Evolutionary conservation across 495 filamentous ascomycete genomes (phyloP), one percentile per base, ranked within the genome.

Genomic region (Cudoniella acicularis): DNA sequence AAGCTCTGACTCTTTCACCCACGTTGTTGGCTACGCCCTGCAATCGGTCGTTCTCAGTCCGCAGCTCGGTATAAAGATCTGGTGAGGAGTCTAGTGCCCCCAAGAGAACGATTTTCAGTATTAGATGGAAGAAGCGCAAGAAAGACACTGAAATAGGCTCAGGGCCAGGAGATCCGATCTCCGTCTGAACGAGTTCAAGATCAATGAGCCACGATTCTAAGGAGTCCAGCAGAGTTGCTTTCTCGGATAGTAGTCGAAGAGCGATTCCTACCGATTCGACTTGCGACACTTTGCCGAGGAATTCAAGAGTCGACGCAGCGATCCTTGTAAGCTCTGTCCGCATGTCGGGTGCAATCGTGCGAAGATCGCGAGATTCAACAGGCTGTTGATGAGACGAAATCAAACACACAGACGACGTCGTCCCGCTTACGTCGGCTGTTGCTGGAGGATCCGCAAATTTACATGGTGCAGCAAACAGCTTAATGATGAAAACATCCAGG

Each of bases 401-500:
- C 61, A 59, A 58, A 64, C 36, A 56, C 36, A 43, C 25, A 61
- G 67, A 59, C 62, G 53, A 63, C 56, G 54, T 50, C 42, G 60
- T 51, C 46, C 52, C 64, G 46, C 55, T 65, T 61, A 55, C 30
- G 22, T 64, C 62, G 54, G 57, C 60, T 63, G 60, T 55, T 60
- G 57, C 48, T 61, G 64, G 68, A 59, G 68, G 56, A 26, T 68
- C 66, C 54, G 63, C 58, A 61, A 70, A 72, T 63, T 70, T 72
- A 63, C 70, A 72, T 53, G 70, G 70, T 60, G 70, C 70, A 63
- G 63, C 67, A 63, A 70, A 72, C 55, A 72, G 58, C 64, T 72
- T 72, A 57, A 72, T 70, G 62, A 72, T 63, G 57, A 72, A 72
- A 66, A 72, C 68, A 67, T 72, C 70, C 52, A 72, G 64, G 24